Percentiles rank a stretch among this genome's conserved stretches.
Conservation (phyloP, 2,329 filamentous ascomycete genomes). For the Diaporthe vaccinii region DNA sequence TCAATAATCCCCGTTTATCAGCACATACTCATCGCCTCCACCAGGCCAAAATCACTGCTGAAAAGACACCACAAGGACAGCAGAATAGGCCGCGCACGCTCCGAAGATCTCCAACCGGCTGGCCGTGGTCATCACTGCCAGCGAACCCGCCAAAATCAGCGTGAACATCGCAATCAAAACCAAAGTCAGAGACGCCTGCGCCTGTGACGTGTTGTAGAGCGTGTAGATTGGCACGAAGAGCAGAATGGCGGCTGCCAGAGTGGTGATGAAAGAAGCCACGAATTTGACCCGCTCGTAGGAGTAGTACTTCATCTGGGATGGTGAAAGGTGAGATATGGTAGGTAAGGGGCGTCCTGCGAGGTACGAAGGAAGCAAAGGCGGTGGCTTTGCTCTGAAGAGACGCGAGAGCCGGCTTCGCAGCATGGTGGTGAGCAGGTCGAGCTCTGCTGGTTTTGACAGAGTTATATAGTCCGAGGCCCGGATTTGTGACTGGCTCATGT, state of each 20-base stretch:
- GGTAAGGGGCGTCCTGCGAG: background rate
- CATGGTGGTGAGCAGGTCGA: background rate
- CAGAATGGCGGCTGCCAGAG: constrained; percentile 9
- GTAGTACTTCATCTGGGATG: background rate
- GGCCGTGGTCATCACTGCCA: constrained; percentile 37
- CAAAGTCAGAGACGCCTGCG: constrained; percentile 30
- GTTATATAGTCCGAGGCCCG: constrained; percentile 13
- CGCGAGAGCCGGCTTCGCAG: background rate
- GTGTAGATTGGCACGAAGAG: constrained; percentile 28
- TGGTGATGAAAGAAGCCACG: background rate
- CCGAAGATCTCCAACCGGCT: constrained; percentile 38
- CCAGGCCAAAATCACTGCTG: constrained; percentile 36
- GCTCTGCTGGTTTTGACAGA: background rate
- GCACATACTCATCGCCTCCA: background rate
- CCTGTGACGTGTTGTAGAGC: constrained; percentile 22
- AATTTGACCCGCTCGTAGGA: background rate
- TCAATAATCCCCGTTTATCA: background rate
- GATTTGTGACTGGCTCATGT: constrained; percentile 11
- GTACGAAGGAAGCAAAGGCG: background rate
- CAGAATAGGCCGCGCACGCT: constrained; percentile 38
- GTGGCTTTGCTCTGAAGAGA: background rate
- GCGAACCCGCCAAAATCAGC: constrained; percentile 18
- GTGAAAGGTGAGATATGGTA: background rate
- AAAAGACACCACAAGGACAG: constrained; percentile 21
- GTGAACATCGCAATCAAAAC: constrained; percentile 37